Evolutionary conservation across 805 yeast species (phyloP).

Genomic region (Dipodascopsis tothii): DNA sequence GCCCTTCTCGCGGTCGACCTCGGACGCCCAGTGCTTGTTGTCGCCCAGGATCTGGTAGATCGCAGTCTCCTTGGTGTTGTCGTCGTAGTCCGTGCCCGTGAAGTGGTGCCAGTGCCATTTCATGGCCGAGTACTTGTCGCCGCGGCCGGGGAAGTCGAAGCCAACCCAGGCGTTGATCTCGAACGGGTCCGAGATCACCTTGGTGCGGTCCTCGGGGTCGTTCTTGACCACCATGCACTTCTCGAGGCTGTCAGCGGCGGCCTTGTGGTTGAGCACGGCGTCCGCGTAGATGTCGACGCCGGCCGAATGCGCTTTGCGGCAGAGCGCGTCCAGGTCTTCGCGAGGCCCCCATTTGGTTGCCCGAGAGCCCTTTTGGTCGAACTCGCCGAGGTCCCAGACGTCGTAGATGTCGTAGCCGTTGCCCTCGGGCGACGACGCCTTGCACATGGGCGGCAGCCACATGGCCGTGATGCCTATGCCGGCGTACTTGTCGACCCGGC

Average conservation of each 20-base stretch:
- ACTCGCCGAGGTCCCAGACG: conserved; percentile 23
- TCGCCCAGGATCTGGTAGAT: conserved; percentile 19
- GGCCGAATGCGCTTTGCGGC: conserved; percentile 3
- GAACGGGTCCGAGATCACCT: conserved; percentile 9
- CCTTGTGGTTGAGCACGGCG: conserved; percentile 21
- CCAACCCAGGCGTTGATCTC: conserved; percentile 23
- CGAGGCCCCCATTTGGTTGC: conserved; percentile 20
- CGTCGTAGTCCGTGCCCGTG: conserved; percentile 22
- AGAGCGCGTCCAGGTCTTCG: conserved; percentile 11
- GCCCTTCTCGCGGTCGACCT: conserved; percentile 23
- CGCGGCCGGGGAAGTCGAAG: conserved; percentile 21
- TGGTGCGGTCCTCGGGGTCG: conserved; percentile 19
- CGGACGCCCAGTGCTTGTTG: conserved; percentile 15
- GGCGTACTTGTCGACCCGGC: conserved; percentile 7
- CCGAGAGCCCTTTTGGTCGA: conserved; percentile 18
- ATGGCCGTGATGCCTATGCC: conserved; percentile 17
- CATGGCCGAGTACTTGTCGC: conserved; percentile 16
- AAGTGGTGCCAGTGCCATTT: conserved; percentile 22
- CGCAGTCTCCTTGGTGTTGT: conserved; percentile 15
- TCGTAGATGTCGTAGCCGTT: conserved; percentile 22
- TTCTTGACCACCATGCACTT: conserved; percentile 15
- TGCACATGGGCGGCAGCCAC: conserved; percentile 21
- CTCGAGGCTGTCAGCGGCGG: conserved; percentile 19
- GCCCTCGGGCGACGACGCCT: conserved; percentile 18
- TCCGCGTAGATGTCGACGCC: conserved; percentile 6